phyloP scores from a whole-genome alignment of 257 asterid genomes.

The Fraxinus cuspidata region DNA sequence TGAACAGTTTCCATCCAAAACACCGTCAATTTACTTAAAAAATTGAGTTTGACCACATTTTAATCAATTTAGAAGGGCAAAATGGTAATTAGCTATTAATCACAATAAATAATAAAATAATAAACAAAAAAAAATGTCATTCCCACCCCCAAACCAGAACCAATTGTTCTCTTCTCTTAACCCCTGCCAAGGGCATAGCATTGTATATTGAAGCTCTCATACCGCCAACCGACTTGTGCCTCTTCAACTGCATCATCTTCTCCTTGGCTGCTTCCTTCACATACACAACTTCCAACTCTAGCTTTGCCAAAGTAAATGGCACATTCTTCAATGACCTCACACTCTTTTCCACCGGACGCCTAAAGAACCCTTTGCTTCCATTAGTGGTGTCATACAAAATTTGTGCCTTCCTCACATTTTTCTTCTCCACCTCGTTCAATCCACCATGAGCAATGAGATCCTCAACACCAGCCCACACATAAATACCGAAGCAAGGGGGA shows the following conservation, averaged over 20 bases:
- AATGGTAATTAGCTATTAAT: too few relatives aligned
- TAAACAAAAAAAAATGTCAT: too few relatives aligned
- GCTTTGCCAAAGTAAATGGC: conserved; percentile 76
- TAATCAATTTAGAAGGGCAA: too few relatives aligned
- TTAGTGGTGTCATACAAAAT: conserved; percentile 75
- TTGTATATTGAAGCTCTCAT: conserved; percentile 97
- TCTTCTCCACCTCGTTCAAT: conserved; percentile 73
- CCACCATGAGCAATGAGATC: conserved; percentile 92
- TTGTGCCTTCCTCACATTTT: conserved; percentile 65
- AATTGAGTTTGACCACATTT: too few relatives aligned
- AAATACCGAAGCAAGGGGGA: conserved; percentile 92
- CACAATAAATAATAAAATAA: too few relatives aligned
- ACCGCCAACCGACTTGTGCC: conserved; percentile 93
- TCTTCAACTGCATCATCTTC: conserved; percentile 97
- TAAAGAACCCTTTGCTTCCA: conserved; percentile 72
- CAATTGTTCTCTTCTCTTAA: conserved; percentile 1
- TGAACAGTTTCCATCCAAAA: too few relatives aligned
- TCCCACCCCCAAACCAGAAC: too few relatives aligned
- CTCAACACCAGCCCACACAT: conserved; percentile 94
- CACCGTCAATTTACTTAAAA: too few relatives aligned
- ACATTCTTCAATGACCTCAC: conserved; percentile 95
- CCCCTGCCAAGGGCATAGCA: conserved; percentile 95
- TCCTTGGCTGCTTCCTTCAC: conserved; percentile 88
- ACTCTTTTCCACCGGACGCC: conserved; percentile 80
- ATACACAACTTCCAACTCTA: conserved; percentile 82